phyloP scores from a whole-genome alignment of 225 moss, liverwort and hornwort species.

The Rhytidiadelphus loreus region DNA sequence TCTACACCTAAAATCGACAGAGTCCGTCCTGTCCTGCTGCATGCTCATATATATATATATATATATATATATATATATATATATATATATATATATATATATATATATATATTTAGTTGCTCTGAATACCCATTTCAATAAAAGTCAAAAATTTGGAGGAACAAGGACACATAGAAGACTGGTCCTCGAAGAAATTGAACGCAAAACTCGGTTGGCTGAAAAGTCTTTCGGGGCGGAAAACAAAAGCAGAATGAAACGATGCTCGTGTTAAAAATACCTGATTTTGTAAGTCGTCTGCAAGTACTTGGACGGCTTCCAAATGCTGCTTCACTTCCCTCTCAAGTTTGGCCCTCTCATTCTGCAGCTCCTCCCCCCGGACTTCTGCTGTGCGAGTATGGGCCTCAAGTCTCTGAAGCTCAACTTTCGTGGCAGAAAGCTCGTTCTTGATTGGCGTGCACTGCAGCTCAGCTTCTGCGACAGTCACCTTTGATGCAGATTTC shows the following conservation, averaged over 20 bases:
- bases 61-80: neutral
- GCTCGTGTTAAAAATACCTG: constrained; percentile 8
- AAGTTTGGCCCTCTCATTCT: constrained; percentile 27
- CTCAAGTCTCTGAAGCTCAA: constrained; percentile 14
- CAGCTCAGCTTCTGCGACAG: constrained; percentile 11
- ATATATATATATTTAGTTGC: neutral
- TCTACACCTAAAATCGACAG: neutral
- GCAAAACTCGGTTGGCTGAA: neutral
- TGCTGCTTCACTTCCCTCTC: constrained; percentile 36
- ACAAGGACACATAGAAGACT: neutral
- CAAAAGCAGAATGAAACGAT: neutral
- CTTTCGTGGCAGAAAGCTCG: constrained; percentile 16
- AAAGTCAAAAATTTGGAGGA: neutral
- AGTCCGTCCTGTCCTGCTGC: neutral
- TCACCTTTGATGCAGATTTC: neutral
- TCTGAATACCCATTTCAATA: neutral
- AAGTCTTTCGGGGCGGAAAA: neutral
- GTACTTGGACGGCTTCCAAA: constrained; percentile 29
- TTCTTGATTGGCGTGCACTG: constrained; percentile 1
- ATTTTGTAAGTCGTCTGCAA: constrained; percentile 32
- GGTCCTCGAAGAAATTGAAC: neutral
- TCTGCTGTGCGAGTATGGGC: constrained; percentile 4
- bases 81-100: neutral
- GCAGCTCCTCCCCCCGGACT: constrained; percentile 14
- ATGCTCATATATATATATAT: neutral